Evolutionary conservation across 2,329 filamentous ascomycete species (phyloP).

Genomic region (Trichoderma pleuroti): DNA sequence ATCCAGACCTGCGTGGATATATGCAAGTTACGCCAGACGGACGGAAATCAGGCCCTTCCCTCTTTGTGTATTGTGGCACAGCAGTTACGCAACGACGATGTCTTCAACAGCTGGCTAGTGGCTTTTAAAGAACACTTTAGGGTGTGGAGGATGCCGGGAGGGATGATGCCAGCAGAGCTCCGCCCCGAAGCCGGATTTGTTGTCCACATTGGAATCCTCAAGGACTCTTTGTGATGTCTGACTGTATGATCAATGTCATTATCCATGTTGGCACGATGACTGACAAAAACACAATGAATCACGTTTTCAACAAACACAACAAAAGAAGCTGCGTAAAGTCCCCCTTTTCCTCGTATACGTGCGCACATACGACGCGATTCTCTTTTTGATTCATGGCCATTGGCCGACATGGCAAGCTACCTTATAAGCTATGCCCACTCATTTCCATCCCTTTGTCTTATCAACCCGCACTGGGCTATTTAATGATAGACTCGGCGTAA

Average conservation of each 20-base stretch:
- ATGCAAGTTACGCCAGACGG: slow-evolving; percentile 55
- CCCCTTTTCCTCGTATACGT: background rate
- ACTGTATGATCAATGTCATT: too few species aligned
- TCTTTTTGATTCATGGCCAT: slow-evolving; percentile 14
- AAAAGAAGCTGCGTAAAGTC: background rate
- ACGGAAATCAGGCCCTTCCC: slow-evolving; percentile 33
- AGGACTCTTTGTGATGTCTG: slow-evolving; percentile 20
- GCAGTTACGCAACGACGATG: slow-evolving; percentile 78
- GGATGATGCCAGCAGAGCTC: slow-evolving; percentile 56
- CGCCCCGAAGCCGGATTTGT: slow-evolving; percentile 69
- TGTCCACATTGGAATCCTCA: slow-evolving; percentile 72
- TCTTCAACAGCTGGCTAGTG: slow-evolving; percentile 78
- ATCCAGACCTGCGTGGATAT: slow-evolving; percentile 76
- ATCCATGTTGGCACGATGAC: background rate
- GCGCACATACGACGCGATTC: slow-evolving; percentile 8
- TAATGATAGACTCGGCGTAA: slow-evolving; percentile 12
- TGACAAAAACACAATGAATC: background rate
- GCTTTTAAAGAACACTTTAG: slow-evolving; percentile 64
- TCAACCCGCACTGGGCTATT: slow-evolving; percentile 4
- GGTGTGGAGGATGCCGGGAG: slow-evolving; percentile 72
- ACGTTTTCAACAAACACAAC: background rate
- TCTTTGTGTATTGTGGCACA: slow-evolving; percentile 81
- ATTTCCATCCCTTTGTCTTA: background rate
- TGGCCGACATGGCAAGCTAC: slow-evolving; percentile 12
- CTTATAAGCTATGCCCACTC: background rate